These are phyloP conservation scores for Kluyveromyces sp. DNA, from an alignment of 1,139 yeast species.

Conservation along the genomic window DNA sequence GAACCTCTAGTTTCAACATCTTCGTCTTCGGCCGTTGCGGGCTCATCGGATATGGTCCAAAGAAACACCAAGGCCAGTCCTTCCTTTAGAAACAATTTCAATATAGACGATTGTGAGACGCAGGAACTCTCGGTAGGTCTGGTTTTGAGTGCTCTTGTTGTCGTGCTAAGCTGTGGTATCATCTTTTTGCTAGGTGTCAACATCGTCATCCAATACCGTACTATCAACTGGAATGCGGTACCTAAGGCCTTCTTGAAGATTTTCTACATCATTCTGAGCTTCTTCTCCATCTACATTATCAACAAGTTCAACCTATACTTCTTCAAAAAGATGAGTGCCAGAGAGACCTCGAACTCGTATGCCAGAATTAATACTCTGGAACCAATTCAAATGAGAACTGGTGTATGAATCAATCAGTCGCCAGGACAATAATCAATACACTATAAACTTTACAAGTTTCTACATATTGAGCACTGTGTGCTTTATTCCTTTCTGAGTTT, in stretches of 20 bases:
- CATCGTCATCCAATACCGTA: conserved; percentile 29
- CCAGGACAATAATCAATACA: not conserved
- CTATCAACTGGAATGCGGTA: conserved; percentile 19
- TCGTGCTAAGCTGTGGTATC: conserved; percentile 21
- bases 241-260: conserved; percentile 13
- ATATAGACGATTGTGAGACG: not conserved
- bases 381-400: conserved; percentile 1
- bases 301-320: conserved; percentile 16
- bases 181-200: conserved; percentile 31
- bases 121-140: conserved; percentile 4
- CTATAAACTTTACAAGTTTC: no score
- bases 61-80: not conserved
- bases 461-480: no score
- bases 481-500: no score
- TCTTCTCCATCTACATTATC: conserved; percentile 11
- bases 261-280: conserved; percentile 13
- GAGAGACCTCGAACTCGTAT: conserved; percentile 4
- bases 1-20: not conserved
- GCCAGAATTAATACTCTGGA: not conserved
- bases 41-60: not conserved
- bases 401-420: not conserved
- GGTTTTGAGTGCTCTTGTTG: conserved; percentile 19
- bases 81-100: not conserved
- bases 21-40: not conserved
- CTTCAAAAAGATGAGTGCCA: conserved; percentile 6